phyloP scores from a whole-genome alignment of 495 filamentous ascomycete genomes.

The Chaetomium tenue region DNA sequence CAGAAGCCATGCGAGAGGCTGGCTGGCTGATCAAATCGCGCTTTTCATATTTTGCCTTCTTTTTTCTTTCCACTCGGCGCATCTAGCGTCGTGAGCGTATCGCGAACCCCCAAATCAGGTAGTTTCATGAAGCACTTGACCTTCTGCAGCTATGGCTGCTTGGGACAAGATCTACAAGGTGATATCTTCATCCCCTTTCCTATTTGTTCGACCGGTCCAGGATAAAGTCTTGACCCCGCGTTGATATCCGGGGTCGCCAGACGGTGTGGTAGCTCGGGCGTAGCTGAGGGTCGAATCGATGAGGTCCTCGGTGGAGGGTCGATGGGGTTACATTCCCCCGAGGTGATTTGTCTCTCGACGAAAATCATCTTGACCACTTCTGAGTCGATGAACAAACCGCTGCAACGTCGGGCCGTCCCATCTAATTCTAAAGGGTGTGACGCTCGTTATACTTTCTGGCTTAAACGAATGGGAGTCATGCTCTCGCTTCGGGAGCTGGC shows the following conservation, averaged over 20 bases:
- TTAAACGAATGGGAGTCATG: conserved; percentile 1
- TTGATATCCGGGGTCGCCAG: neutral
- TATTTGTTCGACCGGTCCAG: neutral
- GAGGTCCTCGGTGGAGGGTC: neutral
- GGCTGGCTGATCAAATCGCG: neutral
- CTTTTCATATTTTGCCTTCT: neutral
- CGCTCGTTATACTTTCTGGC: neutral
- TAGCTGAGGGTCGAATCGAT: no score
- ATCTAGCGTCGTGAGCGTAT: neutral
- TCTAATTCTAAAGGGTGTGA: neutral
- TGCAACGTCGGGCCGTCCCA: conserved; percentile 3
- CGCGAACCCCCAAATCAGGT: neutral
- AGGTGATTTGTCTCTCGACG: no score
- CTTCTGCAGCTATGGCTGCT: neutral
- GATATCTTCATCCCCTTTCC: neutral
- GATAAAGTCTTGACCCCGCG: neutral
- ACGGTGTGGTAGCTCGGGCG: no score
- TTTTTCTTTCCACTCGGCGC: neutral
- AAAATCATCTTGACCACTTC: neutral
- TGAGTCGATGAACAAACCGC: neutral
- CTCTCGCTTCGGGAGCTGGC: conserved; percentile 15
- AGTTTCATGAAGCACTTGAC: neutral
- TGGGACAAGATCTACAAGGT: neutral
- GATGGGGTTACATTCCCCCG: no score
- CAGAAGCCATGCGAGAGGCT: no score